Evolutionary conservation across 2,329 filamentous ascomycete genomes (phyloP).

Genomic region (Dothidotthia symphoricarpi): DNA sequence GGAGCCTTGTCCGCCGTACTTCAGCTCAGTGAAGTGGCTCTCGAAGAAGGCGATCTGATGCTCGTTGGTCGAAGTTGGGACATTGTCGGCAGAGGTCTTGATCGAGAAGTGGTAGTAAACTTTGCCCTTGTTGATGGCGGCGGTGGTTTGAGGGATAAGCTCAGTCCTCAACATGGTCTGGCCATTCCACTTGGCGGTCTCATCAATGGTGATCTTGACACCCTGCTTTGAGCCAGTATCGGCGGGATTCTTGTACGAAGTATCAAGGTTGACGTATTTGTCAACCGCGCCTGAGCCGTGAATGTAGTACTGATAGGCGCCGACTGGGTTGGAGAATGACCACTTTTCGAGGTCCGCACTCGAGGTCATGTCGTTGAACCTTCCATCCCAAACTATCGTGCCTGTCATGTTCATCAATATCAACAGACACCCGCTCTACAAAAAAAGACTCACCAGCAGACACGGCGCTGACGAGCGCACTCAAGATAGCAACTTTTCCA

Average conservation of each 20-base stretch:
- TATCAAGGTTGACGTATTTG: constrained; percentile 61
- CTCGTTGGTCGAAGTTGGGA: constrained; percentile 61
- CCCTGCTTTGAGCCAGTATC: constrained; percentile 62
- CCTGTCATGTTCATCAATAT: constrained; percentile 24
- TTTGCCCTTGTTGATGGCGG: constrained; percentile 62
- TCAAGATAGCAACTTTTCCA: constrained; percentile 31
- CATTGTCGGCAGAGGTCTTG: constrained; percentile 57
- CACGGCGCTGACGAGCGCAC: constrained; percentile 33
- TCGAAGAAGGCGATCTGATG: constrained; percentile 67
- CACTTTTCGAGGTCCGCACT: constrained; percentile 59
- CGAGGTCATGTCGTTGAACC: constrained; percentile 60
- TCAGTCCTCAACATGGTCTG: constrained; percentile 70
- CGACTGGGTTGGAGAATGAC: constrained; percentile 66
- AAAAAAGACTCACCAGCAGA: constrained; percentile 26
- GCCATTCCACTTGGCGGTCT: constrained; percentile 67
- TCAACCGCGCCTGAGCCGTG: constrained; percentile 60
- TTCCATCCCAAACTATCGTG: constrained; percentile 62
- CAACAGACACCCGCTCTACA: fast-evolving
- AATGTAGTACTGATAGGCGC: constrained; percentile 74
- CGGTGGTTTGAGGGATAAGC: constrained; percentile 68
- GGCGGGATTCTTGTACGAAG: constrained; percentile 63
- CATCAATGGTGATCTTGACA: constrained; percentile 66
- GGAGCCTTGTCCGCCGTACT: constrained; percentile 56
- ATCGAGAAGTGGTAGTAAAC: constrained; percentile 73
- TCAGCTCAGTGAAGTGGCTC: constrained; percentile 72